Conservation (phyloP, 208 protist species). For the Leishmania amazonensis region DNA sequence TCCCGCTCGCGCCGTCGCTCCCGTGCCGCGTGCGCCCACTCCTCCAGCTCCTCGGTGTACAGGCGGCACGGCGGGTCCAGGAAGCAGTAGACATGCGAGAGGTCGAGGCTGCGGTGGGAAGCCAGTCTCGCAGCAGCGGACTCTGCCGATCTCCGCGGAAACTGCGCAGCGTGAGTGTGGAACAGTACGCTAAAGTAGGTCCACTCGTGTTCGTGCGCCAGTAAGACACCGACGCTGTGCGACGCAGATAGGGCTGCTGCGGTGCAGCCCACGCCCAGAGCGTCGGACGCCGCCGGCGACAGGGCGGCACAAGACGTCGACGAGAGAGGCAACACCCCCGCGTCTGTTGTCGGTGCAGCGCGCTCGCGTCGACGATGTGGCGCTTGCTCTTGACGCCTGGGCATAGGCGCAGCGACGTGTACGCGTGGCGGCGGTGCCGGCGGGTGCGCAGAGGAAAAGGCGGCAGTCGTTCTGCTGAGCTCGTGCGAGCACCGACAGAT, state of each 20-base stretch:
- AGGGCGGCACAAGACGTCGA: background rate
- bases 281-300: background rate
- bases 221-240: conserved; percentile 38
- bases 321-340: background rate
- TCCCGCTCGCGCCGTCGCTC: background rate
- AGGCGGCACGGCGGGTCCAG: conserved; percentile 17
- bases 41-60: conserved; percentile 14
- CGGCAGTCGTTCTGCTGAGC: background rate
- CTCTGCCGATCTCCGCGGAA: background rate
- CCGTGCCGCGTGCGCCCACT: background rate
- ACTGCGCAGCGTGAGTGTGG: conserved; percentile 20
- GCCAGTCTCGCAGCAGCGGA: background rate
- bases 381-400: background rate
- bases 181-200: conserved; percentile 40
- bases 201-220: conserved; percentile 32
- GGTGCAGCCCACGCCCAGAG: background rate
- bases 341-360: background rate
- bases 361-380: background rate
- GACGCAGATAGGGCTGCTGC: background rate
- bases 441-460: background rate
- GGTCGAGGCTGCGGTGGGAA: background rate
- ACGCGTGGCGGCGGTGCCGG: background rate
- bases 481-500: background rate
- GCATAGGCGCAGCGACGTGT: background rate
- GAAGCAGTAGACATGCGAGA: conserved; percentile 26